Evolutionary conservation across 306 rosid species (phyloP), one percentile per base, ranked within the genome.

Genomic region (Prunus dulcis): DNA sequence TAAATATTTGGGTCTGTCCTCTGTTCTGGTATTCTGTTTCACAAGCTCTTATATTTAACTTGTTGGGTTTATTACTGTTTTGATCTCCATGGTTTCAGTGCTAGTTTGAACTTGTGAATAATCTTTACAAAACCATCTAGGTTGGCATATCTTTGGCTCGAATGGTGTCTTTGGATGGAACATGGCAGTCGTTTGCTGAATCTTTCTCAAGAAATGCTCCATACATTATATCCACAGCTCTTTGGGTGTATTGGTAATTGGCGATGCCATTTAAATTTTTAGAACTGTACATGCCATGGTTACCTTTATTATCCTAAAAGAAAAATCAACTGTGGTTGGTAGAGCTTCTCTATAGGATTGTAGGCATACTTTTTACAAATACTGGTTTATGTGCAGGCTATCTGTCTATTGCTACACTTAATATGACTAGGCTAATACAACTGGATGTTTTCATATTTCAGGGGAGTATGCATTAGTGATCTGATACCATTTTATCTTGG

Each of bases 391-490:
- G 46, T 56, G 61, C 68, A 22, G 25, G 51, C 41, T 72, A 14
- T 28, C 65, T 60, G 12, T 18, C 66, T 10, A 61, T 52, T 76
- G 20, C 69, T 52, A 58, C 19, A 50, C 67, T 5, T 30, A 30
- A 30, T 30, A 30, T 76, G 38, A 71, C 50, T 45, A 74, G 28
- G 52, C 60, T 9, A 79, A 70, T 64, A 52, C 19, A 47, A 25
- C 60, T 34, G 38, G n/a, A 45, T 22, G 22, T 51, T 28, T 23
- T 38, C 8, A 55, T 72, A 43, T 75, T 78, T 61, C 82, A 89
- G 91, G 93, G 93, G 93, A 64, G 91, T 89, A 47, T 89, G 93
- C 83, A 82, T 89, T 22, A 89, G 91, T 74, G 93, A 89, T 80
- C 45, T 89, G 73, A 82, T 89, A 75, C 93, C 91, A 12, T 89